Evolutionary conservation across 2,329 filamentous ascomycete genomes (phyloP).

Genomic region (Beauveria caledonica): DNA sequence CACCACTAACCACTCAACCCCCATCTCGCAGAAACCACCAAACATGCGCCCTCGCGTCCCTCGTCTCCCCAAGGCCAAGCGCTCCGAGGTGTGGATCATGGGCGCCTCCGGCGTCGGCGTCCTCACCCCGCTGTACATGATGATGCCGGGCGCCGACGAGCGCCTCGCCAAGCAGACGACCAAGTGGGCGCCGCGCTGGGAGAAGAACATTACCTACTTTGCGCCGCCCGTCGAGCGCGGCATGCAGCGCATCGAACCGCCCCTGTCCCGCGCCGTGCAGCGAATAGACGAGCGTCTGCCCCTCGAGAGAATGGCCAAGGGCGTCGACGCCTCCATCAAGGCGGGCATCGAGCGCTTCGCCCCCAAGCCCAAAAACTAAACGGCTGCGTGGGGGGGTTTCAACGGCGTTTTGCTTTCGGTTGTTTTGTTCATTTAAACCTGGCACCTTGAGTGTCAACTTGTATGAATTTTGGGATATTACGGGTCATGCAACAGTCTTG

Average conservation of each 20-base stretch:
- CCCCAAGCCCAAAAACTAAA: conserved; percentile 17
- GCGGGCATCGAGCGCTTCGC: conserved; percentile 33
- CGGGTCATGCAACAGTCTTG: background rate
- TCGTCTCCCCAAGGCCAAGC: conserved; percentile 40
- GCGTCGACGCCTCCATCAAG: conserved; percentile 39
- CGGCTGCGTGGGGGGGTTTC: background rate
- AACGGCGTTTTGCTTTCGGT: background rate
- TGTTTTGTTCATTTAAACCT: background rate
- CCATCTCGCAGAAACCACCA: conserved; percentile 13
- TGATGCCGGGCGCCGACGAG: conserved; percentile 48
- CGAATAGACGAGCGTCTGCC: conserved; percentile 39
- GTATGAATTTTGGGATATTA: background rate
- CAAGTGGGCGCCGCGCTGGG: conserved; percentile 53
- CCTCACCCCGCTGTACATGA: conserved; percentile 49
- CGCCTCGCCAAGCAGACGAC: conserved; percentile 44
- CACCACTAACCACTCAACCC: background rate
- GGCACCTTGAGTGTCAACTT: background rate
- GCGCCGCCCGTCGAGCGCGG: conserved; percentile 37
- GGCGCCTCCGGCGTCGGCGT: conserved; percentile 44
- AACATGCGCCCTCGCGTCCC: conserved; percentile 39
- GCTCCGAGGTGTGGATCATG: conserved; percentile 44
- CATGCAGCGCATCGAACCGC: conserved; percentile 41
- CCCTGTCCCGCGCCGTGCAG: conserved; percentile 36
- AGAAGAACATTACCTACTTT: conserved; percentile 48
- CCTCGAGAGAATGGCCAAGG: conserved; percentile 42